phyloP scores from a whole-genome alignment of 768 basidiomycete species.

The Auricularia sp. region DNA sequence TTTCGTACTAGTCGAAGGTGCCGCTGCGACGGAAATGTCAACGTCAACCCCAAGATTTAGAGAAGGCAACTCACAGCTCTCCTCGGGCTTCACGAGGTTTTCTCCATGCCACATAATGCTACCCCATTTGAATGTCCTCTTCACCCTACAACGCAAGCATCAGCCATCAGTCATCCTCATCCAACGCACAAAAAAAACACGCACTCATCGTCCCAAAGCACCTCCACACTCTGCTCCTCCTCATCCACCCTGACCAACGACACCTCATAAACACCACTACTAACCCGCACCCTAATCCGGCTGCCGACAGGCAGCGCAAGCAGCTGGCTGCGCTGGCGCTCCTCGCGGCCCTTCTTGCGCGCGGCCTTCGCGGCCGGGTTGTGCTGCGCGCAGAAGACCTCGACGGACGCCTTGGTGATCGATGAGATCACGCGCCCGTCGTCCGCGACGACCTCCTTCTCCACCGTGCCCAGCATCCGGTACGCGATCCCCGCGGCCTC shows the following conservation, averaged over 20 bases:
- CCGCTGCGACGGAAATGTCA: not conserved
- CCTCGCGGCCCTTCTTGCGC: slow-evolving; percentile 65
- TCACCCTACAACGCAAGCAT: slow-evolving; percentile 24
- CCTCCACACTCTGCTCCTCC: slow-evolving; percentile 61
- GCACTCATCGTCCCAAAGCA: slow-evolving; percentile 60
- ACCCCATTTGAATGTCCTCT: slow-evolving; percentile 75
- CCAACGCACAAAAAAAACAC: not conserved
- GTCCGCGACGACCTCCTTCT: slow-evolving; percentile 60
- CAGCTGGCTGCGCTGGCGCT: slow-evolving; percentile 61
- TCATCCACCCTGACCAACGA: slow-evolving; percentile 62
- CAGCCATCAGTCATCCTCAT: not conserved
- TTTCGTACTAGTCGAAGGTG: not conserved
- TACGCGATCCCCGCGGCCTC: slow-evolving; percentile 28
- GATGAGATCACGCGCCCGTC: slow-evolving; percentile 40
- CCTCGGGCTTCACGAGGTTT: not conserved
- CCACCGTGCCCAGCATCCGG: slow-evolving; percentile 52
- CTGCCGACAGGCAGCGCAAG: slow-evolving; percentile 58
- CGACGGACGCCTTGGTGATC: slow-evolving; percentile 64
- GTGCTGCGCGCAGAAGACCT: slow-evolving; percentile 76
- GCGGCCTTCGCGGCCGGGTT: slow-evolving; percentile 79
- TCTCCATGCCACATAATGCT: slow-evolving; percentile 41
- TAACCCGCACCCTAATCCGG: slow-evolving; percentile 76
- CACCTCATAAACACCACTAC: slow-evolving; percentile 79
- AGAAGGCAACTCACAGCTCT: not conserved
- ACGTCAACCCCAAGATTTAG: too few species aligned